phyloP scores from a whole-genome alignment of 176 grass and related monocot species.

The Carex littledalei region DNA sequence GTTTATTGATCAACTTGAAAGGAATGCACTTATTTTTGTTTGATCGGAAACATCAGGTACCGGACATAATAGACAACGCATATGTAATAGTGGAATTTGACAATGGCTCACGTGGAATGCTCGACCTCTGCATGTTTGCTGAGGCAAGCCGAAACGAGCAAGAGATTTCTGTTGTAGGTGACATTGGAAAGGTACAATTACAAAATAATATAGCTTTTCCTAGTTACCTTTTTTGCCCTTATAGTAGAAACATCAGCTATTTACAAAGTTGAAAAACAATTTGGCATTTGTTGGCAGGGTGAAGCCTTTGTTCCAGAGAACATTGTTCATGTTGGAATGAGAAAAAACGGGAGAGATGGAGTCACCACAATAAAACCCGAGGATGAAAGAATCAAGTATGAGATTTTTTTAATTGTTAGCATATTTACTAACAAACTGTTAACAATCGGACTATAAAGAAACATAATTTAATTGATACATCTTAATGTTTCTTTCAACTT shows the following conservation, averaged over 20 bases:
- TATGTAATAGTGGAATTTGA: conserved; percentile 93
- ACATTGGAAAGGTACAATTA: conserved; percentile 67
- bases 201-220: neutral
- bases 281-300: conserved; percentile 45
- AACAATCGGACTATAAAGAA: neutral
- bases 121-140: conserved; percentile 98
- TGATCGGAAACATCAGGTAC: conserved; percentile 35
- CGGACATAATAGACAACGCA: conserved; percentile 95
- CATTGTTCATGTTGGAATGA: conserved; percentile 66
- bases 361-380: conserved; percentile 45
- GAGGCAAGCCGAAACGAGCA: conserved; percentile 93
- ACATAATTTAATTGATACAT: neutral
- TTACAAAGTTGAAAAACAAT: neutral
- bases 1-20: neutral
- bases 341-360: conserved; percentile 53
- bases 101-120: conserved; percentile 87
- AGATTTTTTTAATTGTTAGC: neutral
- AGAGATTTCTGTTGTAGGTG: conserved; percentile 89
- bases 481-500: conserved; percentile 3
- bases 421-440: neutral
- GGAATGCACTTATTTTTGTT: neutral
- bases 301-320: conserved; percentile 90
- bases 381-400: conserved; percentile 82
- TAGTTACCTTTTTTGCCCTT: neutral
- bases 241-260: neutral